Conservation (phyloP, 2,329 filamentous ascomycete genomes). For the Aspergillus sp. region DNA sequence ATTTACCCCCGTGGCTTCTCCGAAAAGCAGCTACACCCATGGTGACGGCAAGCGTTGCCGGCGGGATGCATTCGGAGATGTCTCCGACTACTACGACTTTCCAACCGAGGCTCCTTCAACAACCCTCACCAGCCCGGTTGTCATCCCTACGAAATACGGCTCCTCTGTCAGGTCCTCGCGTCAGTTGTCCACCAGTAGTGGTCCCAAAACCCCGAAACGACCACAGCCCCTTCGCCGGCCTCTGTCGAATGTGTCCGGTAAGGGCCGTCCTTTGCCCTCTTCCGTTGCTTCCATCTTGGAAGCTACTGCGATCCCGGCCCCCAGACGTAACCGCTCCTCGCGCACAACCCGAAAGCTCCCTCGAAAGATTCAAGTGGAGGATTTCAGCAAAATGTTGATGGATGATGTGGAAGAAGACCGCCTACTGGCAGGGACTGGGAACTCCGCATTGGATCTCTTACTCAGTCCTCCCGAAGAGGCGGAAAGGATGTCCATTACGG, state of each 20-base stretch:
- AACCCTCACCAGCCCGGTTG: conserved; percentile 25
- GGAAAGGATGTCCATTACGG: conserved; percentile 30
- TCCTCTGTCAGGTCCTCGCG: conserved; percentile 15
- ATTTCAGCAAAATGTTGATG: conserved; percentile 53
- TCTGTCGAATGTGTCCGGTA: conserved; percentile 21
- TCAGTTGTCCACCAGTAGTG: conserved; percentile 9
- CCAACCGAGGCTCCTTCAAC: conserved; percentile 2
- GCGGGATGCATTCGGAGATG: not conserved
- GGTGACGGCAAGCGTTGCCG: conserved; percentile 6
- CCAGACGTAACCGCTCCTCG: conserved; percentile 34
- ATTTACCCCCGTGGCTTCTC: conserved; percentile 26
- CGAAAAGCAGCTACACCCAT: conserved; percentile 13
- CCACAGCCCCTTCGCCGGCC: conserved; percentile 17
- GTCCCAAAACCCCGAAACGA: conserved; percentile 14
- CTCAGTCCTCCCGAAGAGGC: conserved; percentile 47
- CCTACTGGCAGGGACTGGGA: conserved; percentile 32
- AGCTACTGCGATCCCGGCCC: conserved; percentile 53
- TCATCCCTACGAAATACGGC: conserved; percentile 30
- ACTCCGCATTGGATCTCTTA: conserved; percentile 48
- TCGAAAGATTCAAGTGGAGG: conserved; percentile 34
- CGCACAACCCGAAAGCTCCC: conserved; percentile 34
- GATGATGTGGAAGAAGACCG: conserved; percentile 45
- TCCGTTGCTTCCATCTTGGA: conserved; percentile 53
- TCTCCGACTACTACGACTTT: not conserved
- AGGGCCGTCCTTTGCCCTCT: conserved; percentile 42